phyloP scores from a whole-genome alignment of 768 basidiomycete genomes.

The Panus rudis region DNA sequence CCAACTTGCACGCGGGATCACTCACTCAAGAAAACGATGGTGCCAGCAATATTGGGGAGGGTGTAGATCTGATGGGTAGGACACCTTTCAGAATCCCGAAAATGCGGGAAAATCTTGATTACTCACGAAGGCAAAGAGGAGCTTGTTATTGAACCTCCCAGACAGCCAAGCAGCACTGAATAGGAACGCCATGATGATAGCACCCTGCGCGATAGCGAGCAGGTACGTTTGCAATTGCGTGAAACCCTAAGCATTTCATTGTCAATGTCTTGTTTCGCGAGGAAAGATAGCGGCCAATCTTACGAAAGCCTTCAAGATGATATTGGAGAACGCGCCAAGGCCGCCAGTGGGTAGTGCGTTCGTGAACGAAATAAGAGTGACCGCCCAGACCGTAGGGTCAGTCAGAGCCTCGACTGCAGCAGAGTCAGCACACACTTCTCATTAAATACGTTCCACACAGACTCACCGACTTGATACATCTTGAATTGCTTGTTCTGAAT shows the following conservation, averaged over 20 bases:
- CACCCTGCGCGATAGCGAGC: slow-evolving; percentile 18
- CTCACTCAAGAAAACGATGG: slow-evolving; percentile 39
- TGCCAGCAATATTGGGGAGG: slow-evolving; percentile 41
- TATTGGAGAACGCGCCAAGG: slow-evolving; percentile 45
- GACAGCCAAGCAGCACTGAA: slow-evolving; percentile 38
- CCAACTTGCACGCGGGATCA: neutral
- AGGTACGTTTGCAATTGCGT: slow-evolving; percentile 43
- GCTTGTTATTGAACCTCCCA: slow-evolving; percentile 36
- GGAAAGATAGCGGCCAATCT: slow-evolving; percentile 4
- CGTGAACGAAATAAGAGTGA: slow-evolving; percentile 40
- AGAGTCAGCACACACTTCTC: neutral
- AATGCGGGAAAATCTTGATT: neutral
- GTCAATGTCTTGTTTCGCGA: neutral
- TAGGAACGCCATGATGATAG: slow-evolving; percentile 36
- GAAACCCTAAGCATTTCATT: slow-evolving; percentile 32
- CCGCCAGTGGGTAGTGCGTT: slow-evolving; percentile 43
- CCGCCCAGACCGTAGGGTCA: slow-evolving; percentile 41
- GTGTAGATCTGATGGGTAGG: slow-evolving; percentile 30
- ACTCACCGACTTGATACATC: slow-evolving; percentile 9
- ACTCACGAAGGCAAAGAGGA: slow-evolving; percentile 37
- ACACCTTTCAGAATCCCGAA: too few species aligned
- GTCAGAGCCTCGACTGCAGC: slow-evolving; percentile 34
- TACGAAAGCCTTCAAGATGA: slow-evolving; percentile 41
- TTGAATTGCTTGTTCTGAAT: slow-evolving; percentile 48
- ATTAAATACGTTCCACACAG: neutral